Evolutionary conservation across 2,329 filamentous ascomycete species (phyloP).

Genomic region (Dothidotthia symphoricarpi): DNA sequence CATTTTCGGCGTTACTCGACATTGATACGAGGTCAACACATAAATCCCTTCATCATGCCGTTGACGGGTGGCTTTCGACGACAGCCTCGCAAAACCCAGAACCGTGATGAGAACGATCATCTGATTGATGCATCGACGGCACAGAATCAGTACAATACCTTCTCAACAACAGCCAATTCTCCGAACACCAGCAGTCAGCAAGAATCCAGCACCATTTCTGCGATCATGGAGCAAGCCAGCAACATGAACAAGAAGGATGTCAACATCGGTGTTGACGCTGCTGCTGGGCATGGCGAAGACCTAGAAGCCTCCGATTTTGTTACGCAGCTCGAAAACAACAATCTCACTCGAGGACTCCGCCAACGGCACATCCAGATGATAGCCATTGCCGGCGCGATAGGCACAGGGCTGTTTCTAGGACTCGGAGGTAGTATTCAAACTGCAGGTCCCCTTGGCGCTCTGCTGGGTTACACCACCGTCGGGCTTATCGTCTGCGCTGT

Average conservation of each 20-base stretch:
- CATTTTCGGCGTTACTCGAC: slow-evolving; percentile 9
- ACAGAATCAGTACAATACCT: slow-evolving; percentile 8
- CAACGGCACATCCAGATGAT: slow-evolving; percentile 57
- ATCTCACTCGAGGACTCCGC: slow-evolving; percentile 32
- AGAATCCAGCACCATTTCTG: background rate
- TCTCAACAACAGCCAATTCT: background rate
- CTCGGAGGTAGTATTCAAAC: slow-evolving; percentile 54
- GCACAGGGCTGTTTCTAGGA: slow-evolving; percentile 56
- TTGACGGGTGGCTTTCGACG: slow-evolving; percentile 1
- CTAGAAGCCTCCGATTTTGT: slow-evolving; percentile 11
- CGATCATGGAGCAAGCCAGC: background rate
- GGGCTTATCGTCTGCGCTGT: slow-evolving; percentile 53
- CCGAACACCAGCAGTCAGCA: background rate
- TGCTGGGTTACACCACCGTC: slow-evolving; percentile 54
- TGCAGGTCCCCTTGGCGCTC: slow-evolving; percentile 53
- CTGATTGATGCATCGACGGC: slow-evolving; percentile 4
- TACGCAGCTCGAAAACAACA: slow-evolving; percentile 16
- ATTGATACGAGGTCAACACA: slow-evolving; percentile 1
- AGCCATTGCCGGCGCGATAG: slow-evolving; percentile 57
- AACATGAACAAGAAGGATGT: slow-evolving; percentile 6
- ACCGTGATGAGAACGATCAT: slow-evolving; percentile 1
- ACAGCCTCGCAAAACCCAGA: background rate
- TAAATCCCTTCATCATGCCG: slow-evolving; percentile 3
- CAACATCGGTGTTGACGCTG: slow-evolving; percentile 4
- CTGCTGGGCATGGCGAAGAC: slow-evolving; percentile 3